phyloP scores from a whole-genome alignment of 257 asterid genomes.

The Oldenlandia corymbosa region DNA sequence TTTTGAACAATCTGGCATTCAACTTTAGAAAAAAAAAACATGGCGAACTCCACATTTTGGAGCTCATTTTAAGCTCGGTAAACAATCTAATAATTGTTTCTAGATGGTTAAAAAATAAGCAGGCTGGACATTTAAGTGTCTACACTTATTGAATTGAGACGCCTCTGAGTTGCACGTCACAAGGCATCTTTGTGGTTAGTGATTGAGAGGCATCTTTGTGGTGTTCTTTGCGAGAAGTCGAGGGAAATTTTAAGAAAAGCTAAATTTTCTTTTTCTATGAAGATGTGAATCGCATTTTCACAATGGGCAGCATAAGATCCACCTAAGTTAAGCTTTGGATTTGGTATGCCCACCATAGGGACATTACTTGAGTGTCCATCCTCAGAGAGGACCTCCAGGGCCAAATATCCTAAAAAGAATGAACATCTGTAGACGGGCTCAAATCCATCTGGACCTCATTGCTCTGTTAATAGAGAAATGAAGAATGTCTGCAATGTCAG shows the following conservation, averaged over 20 bases:
- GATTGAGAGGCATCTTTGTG: not conserved
- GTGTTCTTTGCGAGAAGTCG: too few species aligned
- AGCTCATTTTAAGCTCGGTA: not conserved
- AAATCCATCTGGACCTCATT: not conserved
- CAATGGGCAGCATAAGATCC: too few species aligned
- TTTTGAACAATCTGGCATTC: not conserved
- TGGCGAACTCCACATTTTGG: not conserved
- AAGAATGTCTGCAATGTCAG: not conserved
- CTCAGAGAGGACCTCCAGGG: not conserved
- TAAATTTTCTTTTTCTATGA: not conserved
- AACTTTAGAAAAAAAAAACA: too few species aligned
- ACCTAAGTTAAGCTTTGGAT: too few species aligned
- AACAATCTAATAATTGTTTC: not conserved
- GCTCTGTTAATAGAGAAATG: not conserved
- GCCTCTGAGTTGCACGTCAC: too few species aligned
- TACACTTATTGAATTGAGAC: not conserved
- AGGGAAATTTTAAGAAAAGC: too few species aligned
- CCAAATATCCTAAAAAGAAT: not conserved
- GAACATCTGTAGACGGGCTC: not conserved
- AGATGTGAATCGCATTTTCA: not conserved
- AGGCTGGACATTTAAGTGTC: too few species aligned
- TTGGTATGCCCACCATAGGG: too few species aligned
- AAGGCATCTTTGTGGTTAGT: too few species aligned
- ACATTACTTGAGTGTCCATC: not conserved
- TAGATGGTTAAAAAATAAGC: too few species aligned